Base-by-base conservation (phyloP, 495 filamentous ascomycete genomes). In the Echria macrotheca region DNA sequence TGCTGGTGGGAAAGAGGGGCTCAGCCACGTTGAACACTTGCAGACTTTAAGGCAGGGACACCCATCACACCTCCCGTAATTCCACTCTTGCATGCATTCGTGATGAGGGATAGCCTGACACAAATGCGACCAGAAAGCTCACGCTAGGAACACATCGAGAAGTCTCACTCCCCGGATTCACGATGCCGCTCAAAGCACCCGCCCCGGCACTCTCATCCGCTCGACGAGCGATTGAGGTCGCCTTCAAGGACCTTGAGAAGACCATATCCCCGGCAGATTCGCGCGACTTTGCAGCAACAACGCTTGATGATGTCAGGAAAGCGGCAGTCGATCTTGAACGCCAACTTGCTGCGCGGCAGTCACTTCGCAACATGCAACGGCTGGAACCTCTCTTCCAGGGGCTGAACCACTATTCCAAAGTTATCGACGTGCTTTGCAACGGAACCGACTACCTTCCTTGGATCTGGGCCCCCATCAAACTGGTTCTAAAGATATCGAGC, bases 391-490 rank as follows among this genome's bases (percentile, higher is more conserved):
- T 73, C 4, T 62, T 75, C 31, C 33, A 23, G 1, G 70, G 63
- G 2, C 39, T 75, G 9, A 55, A 67, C 24, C 50, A 69, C 22
- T 75, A 73, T 40, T 58, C 69, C 5, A 68, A 67, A 31, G 19
- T 46, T 1, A 59, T 74, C 14, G 71, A 74, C 14, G 50, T 67
- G 6, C 49, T 74, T 7, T 74, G 71, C 54, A 69, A 73, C 31
- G 69, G 69, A 21, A 75, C 70, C 0, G 67, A 67, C 0, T 75
- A 65, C 50, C 53, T 76, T 2, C 63, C 72, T 5, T 76, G 65
- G 62, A 47, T 73, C 4, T 76, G 73, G 72, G 73, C 72, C 9
- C 72, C 72, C 3, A 62, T 75, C 24, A 71, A 64, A 33, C 42
- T 75, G 5, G 60, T 75, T 9, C 29, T 75, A 1, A 58, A 64